Evolutionary conservation across 345 rosid species (phyloP).

Genomic region (Limnanthes douglasii): DNA sequence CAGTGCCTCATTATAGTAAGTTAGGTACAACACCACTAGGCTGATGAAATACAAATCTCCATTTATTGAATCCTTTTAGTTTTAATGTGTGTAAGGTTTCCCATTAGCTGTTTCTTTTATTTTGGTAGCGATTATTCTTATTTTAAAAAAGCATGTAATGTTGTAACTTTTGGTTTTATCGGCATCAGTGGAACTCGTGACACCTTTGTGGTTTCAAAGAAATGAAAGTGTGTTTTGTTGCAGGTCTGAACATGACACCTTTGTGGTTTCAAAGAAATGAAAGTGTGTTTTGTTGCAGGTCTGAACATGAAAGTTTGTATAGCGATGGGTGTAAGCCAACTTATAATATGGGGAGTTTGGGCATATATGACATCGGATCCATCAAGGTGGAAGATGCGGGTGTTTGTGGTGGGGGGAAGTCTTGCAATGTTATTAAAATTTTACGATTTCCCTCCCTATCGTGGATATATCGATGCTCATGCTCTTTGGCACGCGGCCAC

Average conservation of each 20-base stretch:
- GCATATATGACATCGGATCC: constrained; percentile 56
- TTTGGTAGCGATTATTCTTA: too few species aligned
- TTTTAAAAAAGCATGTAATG: too few species aligned
- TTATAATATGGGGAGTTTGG: constrained; percentile 78
- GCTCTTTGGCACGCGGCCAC: constrained; percentile 58
- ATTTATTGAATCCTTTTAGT: too few species aligned
- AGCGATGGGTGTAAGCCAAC: constrained; percentile 47
- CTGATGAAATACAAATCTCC: too few species aligned
- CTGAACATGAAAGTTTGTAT: constrained; percentile 61
- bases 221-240: not conserved
- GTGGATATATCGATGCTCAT: constrained; percentile 60
- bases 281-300: constrained; percentile 28
- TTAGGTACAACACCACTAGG: too few species aligned
- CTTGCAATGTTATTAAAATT: constrained; percentile 42
- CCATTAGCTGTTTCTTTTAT: too few species aligned
- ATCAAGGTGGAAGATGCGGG: constrained; percentile 68
- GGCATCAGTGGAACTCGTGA: too few species aligned
- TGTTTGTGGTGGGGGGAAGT: constrained; percentile 29
- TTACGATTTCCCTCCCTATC: constrained; percentile 65
- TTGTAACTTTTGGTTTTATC: too few species aligned
- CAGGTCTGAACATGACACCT: not conserved
- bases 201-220: not conserved
- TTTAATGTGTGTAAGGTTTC: too few species aligned
- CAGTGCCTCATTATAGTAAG: too few species aligned
- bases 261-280: not conserved